Evolutionary conservation across 345 rosid genomes (phyloP), one percentile per base, ranked within the genome.

Genomic region (Triadica sebifera): DNA sequence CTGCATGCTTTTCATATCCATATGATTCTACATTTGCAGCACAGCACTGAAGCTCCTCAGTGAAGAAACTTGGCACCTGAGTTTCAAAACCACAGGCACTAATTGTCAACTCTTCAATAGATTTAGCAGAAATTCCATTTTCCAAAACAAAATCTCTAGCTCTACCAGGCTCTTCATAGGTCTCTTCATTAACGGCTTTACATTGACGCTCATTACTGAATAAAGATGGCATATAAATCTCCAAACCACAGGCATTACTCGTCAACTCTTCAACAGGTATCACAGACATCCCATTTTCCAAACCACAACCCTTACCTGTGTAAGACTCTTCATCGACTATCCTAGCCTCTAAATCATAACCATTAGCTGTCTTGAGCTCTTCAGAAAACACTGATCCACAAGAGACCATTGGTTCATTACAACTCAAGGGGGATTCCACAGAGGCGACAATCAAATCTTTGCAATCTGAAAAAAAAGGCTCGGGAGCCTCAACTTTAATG

Each of bases 401-500:
- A 67, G 66, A 76, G 81, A 49, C 60, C 41, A 69, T 49, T 75
- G 75, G 75, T 66, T 79, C 71, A 60, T 49, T 55, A 74, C 16
- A 64, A 71, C 71, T 67, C 49, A 47, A 62, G 17, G 75, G 68
- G 46, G 74, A 65, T 81, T 76, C 81, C 67, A 72, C 37, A 22
- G 69, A 25, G 78, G 7, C 12, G 10, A 41, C 17, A 8, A 55
- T 41, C 79, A 71, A 59, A 58, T 70, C 70, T 82, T 50, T 73
- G 76, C 79, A 71, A 72, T 75, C 85, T 52, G 82, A 71, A 79
- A 62, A 67, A 69, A 69, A 49, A 64, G 65, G 74, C 69, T 87
- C 88, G 52, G 74, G 67, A 80, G 60, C 79, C 79, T 88, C 89
- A 62, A 75, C 55, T 76, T 86, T 86, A 41, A 86, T 68, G 41